Evolutionary conservation across 2,329 filamentous ascomycete species (phyloP).

Genomic region (Sarocladium oryzae): DNA sequence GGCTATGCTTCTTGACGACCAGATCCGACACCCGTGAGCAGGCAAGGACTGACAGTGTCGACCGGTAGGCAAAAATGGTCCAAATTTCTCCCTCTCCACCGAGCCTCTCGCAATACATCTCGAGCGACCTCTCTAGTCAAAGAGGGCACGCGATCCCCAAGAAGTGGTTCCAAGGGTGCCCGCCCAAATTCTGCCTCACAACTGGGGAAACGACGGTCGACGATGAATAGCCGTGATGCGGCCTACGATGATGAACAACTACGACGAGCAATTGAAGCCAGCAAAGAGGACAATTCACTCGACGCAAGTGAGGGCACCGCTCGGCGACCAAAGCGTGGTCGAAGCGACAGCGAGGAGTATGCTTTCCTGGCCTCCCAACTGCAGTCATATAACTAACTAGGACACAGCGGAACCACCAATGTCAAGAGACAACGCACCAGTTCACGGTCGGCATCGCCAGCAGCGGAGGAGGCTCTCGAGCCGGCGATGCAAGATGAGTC

Average conservation of each 20-base stretch:
- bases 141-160: conserved; percentile 49
- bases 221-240: conserved; percentile 94
- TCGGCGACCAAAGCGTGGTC: conserved; percentile 69
- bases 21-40: background rate
- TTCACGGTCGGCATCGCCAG: conserved; percentile 63
- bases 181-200: conserved; percentile 45
- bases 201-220: conserved; percentile 78
- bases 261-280: conserved; percentile 86
- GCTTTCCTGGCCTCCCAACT: conserved; percentile 30
- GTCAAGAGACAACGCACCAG: conserved; percentile 78
- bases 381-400: conserved; percentile 18
- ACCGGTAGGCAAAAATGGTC: conserved; percentile 55
- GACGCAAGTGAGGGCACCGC: conserved; percentile 44
- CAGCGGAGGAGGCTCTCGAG: conserved; percentile 37
- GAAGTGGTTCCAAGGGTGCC: conserved; percentile 48
- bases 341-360: conserved; percentile 93
- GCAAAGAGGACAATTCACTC: conserved; percentile 68
- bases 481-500: conserved; percentile 54
- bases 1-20: background rate
- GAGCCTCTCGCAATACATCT: conserved; percentile 48
- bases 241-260: conserved; percentile 93
- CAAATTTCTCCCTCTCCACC: conserved; percentile 56
- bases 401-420: conserved; percentile 37
- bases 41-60: conserved; percentile 24
- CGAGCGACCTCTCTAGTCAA: conserved; percentile 61